Conservation (phyloP, 306 rosid species). For the Alnus glutinosa region DNA sequence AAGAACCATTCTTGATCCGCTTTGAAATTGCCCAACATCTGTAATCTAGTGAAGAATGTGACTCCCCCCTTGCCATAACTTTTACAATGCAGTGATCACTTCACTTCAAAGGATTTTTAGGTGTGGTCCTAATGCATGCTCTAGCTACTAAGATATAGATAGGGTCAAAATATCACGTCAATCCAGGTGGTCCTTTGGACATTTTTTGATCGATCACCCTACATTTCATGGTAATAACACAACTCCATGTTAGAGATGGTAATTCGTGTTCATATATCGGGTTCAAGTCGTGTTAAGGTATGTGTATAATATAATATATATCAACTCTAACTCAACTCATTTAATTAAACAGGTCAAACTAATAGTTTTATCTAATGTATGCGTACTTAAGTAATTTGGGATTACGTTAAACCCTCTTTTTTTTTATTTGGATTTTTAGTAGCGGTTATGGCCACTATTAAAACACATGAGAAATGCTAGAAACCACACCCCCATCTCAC, state of each 20-base stretch:
- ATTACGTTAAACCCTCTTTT: too few species aligned
- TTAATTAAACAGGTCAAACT: too few species aligned
- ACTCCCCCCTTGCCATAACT: not conserved
- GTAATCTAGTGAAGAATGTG: conserved; percentile 24
- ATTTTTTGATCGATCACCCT: not conserved
- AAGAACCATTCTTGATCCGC: conserved; percentile 39
- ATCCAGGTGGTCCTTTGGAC: not conserved
- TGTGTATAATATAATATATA: too few species aligned
- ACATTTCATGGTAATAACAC: not conserved
- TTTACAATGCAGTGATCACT: conserved; percentile 5
- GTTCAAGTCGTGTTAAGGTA: too few species aligned
- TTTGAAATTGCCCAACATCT: conserved; percentile 47
- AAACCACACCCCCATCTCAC: too few species aligned
- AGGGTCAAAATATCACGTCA: not conserved
- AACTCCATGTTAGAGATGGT: not conserved
- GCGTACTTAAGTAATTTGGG: too few species aligned
- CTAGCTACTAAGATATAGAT: not conserved
- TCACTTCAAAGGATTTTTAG: not conserved
- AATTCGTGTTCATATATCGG: too few species aligned
- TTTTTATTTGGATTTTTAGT: too few species aligned
- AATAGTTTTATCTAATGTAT: too few species aligned
- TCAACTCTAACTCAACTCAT: too few species aligned
- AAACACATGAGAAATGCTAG: too few species aligned
- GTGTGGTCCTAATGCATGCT: conserved; percentile 24
- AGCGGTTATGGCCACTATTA: too few species aligned